Evolutionary conservation across 108 stramenopile species (phyloP).

Genomic region (Aureococcus anophagefferens): DNA sequence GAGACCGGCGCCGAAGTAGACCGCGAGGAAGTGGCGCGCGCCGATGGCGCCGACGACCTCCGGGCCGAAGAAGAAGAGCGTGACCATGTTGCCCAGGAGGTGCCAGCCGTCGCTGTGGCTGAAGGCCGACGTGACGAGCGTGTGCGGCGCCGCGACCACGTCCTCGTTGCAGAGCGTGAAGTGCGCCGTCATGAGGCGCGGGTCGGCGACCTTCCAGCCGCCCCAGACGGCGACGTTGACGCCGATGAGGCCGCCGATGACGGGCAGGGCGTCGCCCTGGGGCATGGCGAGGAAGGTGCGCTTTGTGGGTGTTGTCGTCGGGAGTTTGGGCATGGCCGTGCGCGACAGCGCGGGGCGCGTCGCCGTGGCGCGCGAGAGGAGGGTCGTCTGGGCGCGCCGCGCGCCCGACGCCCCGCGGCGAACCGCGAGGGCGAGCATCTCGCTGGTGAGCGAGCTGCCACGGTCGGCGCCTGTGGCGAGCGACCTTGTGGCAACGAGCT

Average conservation of each 20-base stretch:
- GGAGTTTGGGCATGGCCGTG: too few species aligned
- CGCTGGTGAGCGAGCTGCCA: too few species aligned
- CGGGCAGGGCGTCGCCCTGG: background rate
- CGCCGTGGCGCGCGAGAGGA: too few species aligned
- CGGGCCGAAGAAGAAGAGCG: constrained; percentile 12
- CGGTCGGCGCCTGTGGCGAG: too few species aligned
- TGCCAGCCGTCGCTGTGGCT: constrained; percentile 8
- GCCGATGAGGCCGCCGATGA: constrained; percentile 13
- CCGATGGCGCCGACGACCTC: constrained; percentile 4
- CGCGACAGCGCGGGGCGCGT: too few species aligned
- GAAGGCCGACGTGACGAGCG: constrained; percentile 7
- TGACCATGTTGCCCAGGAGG: constrained; percentile 16
- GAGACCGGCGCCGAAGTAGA: constrained; percentile 6
- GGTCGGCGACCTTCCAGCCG: constrained; percentile 10
- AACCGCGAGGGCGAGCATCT: too few species aligned
- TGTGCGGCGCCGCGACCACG: constrained; percentile 4
- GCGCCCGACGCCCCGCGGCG: too few species aligned
- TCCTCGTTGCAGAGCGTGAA: constrained; percentile 7
- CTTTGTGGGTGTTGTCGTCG: too few species aligned
- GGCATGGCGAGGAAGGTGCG: background rate
- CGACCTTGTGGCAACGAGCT: too few species aligned
- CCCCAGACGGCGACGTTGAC: constrained; percentile 6
- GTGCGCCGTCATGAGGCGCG: constrained; percentile 5
- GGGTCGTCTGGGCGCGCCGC: too few species aligned
- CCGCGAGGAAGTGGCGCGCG: background rate